Base-by-base conservation (phyloP, 1,284 basidiomycete species). In the Leccinum subrobustum region DNA sequence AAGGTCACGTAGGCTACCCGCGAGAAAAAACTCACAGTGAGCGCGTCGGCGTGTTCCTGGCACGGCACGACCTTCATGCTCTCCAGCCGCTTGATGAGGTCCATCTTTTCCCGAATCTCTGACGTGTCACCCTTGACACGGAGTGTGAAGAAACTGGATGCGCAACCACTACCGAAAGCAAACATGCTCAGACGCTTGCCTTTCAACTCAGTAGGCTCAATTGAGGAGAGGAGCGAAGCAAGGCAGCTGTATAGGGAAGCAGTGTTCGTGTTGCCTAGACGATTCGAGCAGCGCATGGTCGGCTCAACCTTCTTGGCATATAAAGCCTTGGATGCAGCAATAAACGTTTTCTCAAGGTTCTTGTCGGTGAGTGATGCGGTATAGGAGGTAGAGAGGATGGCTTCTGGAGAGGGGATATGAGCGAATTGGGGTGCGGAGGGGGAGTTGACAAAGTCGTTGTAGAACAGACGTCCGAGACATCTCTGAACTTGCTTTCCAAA, bases 401-500 rank as follows among this genome's bases (percentile, higher is more conserved):
- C 74, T 65, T 91, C 86, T 48, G 92, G 81, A 66, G 88, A 81
- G 61, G 87, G 81, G 65, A 97, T 78, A 73, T 84, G 83, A 65
- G 89, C 86, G 74, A 93, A 98, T 63, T 83, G 82, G 42, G 92
- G 80, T 59, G 84, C 82, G 20, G 83, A 78, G 37, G 96, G 93
- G 76, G 89, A 85, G 63, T 87, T 79, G 67, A 95, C 80, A 82
- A 93, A 99, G 81, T 99, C 96, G 75, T 96, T 94, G 83, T 87
- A 96, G 68, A 91, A 74, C 71, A 98, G 79, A 63, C 96, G 92
- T n/a, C 92, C 95, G 76, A 96, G 90, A 50, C 93, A 95, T 81
- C 98, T 99, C 77, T 97, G 93, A 54, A 97, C 95, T 75, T 98
- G 93, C 82, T 99, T 99, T 79, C 95, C 95, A 79, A 98, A 99